These are phyloP conservation scores for Aspergillus jensenii DNA, from an alignment of 2,329 filamentous ascomycete species.

Conservation along the genomic window DNA sequence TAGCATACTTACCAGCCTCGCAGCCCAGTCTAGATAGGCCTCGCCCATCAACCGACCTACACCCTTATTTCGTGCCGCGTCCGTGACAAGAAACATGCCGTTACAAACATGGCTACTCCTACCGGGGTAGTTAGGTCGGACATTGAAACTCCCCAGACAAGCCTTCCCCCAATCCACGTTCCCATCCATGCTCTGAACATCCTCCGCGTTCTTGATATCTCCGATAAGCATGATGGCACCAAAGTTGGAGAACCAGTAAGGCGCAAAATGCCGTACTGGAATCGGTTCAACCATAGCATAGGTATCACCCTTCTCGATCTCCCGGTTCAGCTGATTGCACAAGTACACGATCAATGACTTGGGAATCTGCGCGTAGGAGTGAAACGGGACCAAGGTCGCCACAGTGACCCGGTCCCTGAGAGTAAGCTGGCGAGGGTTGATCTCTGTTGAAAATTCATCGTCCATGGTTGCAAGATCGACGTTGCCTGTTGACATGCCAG, in stretches of 20 bases:
- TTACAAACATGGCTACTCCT: conserved; percentile 86
- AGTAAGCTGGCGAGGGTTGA: conserved; percentile 74
- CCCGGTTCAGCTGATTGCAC: conserved; percentile 79
- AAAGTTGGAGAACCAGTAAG: conserved; percentile 91
- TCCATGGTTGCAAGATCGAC: conserved; percentile 35
- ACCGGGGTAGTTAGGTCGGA: conserved; percentile 91
- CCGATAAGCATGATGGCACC: conserved; percentile 84
- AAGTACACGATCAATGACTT: conserved; percentile 72
- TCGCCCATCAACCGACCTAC: conserved; percentile 76
- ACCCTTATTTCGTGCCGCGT: conserved; percentile 70
- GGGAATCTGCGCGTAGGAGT: conserved; percentile 74
- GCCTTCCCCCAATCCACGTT: conserved; percentile 73
- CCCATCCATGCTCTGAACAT: conserved; percentile 49
- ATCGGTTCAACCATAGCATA: conserved; percentile 84
- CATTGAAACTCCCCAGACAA: conserved; percentile 88
- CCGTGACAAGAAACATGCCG: conserved; percentile 72
- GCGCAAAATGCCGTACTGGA: conserved; percentile 70
- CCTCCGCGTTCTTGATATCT: conserved; percentile 63
- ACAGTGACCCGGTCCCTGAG: conserved; percentile 80
- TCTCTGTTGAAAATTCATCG: conserved; percentile 62
- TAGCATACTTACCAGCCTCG: conserved; percentile 53
- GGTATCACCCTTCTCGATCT: conserved; percentile 88
- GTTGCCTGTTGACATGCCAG: conserved; percentile 38
- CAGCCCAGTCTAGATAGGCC: conserved; percentile 74
- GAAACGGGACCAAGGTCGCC: conserved; percentile 81